Conservation (phyloP, 257 asterid species). For the Salvia hispanica region DNA sequence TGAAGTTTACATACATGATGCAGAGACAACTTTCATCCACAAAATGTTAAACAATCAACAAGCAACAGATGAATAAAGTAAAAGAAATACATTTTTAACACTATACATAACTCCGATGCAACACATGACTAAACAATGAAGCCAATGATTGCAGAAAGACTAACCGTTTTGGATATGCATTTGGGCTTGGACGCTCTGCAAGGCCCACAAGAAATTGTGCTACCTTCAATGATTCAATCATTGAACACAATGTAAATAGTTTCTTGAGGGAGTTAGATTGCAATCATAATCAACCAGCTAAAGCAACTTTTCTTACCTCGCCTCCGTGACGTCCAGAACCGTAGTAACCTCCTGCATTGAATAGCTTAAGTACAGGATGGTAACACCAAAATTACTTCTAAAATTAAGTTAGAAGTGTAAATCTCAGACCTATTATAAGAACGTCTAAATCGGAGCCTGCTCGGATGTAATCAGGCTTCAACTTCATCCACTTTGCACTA, state of each 20-base stretch:
- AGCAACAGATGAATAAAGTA: neutral
- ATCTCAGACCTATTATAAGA: constrained; percentile 76
- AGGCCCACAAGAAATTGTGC: constrained; percentile 95
- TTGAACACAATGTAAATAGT: constrained; percentile 19
- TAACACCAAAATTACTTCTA: constrained; percentile 25
- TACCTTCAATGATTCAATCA: constrained; percentile 56
- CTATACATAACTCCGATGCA: constrained; percentile 15
- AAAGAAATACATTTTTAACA: constrained; percentile 9
- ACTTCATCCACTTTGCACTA: constrained; percentile 94
- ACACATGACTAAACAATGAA: constrained; percentile 15
- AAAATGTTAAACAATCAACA: neutral
- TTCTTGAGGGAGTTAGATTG: constrained; percentile 22
- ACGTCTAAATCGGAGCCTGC: constrained; percentile 94
- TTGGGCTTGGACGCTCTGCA: constrained; percentile 78
- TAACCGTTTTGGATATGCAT: constrained; percentile 80
- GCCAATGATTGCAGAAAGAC: constrained; percentile 30
- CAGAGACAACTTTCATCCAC: neutral
- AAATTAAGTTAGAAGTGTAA: constrained; percentile 24
- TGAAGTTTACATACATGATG: neutral
- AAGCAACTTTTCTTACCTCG: constrained; percentile 59
- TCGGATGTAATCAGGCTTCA: constrained; percentile 91
- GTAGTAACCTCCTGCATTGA: constrained; percentile 84
- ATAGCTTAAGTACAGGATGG: constrained; percentile 24
- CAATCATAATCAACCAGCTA: constrained; percentile 29
- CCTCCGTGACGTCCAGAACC: constrained; percentile 99